Percentiles rank a stretch among this genome's conserved stretches.
Conservation (phyloP, 2,329 filamentous ascomycete genomes). For the Phaeosphaeriaceae sp. region DNA sequence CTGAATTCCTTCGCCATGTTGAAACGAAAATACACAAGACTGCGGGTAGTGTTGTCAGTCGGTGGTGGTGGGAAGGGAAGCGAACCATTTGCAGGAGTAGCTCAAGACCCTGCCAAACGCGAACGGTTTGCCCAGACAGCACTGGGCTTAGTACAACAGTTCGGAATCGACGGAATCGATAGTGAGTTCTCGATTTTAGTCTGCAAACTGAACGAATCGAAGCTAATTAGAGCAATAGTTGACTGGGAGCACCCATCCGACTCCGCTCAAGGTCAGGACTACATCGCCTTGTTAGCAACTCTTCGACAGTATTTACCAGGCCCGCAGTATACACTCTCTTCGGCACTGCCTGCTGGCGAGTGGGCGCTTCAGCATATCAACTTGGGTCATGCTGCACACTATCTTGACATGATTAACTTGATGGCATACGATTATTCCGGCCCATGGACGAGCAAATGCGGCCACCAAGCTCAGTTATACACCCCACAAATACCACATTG, state of each 20-base stretch:
- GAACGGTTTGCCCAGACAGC: conserved; percentile 75
- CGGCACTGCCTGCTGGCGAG: conserved; percentile 72
- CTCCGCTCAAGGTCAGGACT: conserved; percentile 70
- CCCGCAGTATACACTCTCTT: conserved; percentile 72
- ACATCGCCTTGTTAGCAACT: conserved; percentile 70
- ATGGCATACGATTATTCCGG: conserved; percentile 83
- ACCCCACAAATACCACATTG: conserved; percentile 60
- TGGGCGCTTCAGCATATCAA: conserved; percentile 73
- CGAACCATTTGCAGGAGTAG: conserved; percentile 71
- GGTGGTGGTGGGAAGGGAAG: conserved; percentile 74
- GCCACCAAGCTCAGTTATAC: conserved; percentile 79
- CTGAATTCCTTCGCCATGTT: conserved; percentile 75
- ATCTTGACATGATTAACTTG: conserved; percentile 77
- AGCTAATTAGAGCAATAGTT: conserved; percentile 58
- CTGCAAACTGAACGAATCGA: not conserved
- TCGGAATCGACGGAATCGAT: conserved; percentile 76
- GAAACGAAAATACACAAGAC: conserved; percentile 71
- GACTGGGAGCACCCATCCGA: conserved; percentile 80
- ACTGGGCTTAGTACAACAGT: conserved; percentile 70
- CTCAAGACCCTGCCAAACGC: conserved; percentile 64
- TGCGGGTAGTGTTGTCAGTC: conserved; percentile 79
- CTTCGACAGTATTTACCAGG: conserved; percentile 72
- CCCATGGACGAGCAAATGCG: conserved; percentile 69
- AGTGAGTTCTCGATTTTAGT: conserved; percentile 58
- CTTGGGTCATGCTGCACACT: conserved; percentile 64